Conservation (phyloP, 2,329 filamentous ascomycete species). For the Aspergillus pseudonomiae region DNA sequence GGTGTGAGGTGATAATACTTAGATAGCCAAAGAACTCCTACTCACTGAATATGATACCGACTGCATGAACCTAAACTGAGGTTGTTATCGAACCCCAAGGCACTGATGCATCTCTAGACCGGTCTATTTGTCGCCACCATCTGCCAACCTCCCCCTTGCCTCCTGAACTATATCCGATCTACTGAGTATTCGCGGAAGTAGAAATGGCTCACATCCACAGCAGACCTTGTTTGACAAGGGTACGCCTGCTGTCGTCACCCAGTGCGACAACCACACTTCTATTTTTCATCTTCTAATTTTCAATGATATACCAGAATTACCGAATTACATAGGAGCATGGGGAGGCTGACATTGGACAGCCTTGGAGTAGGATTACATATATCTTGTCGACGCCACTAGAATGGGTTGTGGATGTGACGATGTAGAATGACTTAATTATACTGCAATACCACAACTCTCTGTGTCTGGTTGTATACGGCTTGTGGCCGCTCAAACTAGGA, state of each 20-base stretch:
- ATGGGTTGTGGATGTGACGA: not conserved
- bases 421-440: not conserved
- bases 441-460: not conserved
- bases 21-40: not conserved
- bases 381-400: not conserved
- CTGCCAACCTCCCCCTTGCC: not conserved
- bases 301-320: too few species aligned
- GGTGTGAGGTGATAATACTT: not conserved
- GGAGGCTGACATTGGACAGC: not conserved
- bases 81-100: not conserved
- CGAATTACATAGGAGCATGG: not conserved
- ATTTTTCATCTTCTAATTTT: too few species aligned
- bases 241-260: not conserved
- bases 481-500: not conserved
- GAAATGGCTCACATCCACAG: not conserved
- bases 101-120: conserved; percentile 2
- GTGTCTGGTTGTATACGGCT: not conserved
- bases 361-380: not conserved
- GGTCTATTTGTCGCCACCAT: not conserved
- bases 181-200: not conserved
- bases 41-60: not conserved
- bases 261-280: not conserved
- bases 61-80: not conserved
- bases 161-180: not conserved
- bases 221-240: not conserved